Evolutionary conservation across 257 asterid species (phyloP), one percentile per base, ranked within the genome.

Genomic region (Lantana camara): DNA sequence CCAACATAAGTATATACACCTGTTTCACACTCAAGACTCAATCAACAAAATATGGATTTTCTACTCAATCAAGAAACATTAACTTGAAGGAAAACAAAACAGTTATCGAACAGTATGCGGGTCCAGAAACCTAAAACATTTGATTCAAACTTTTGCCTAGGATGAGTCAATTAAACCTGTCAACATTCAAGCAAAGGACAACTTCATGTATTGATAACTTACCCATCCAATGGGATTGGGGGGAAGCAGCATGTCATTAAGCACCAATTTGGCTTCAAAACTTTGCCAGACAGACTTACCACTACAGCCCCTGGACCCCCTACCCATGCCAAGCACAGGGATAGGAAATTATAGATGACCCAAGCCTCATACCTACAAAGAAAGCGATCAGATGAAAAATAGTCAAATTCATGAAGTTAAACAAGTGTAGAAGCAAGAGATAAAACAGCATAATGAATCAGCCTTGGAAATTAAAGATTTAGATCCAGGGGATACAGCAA

Each of bases 261-360:
- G 74, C 95, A 88, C 93, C 96, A 90, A 72, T 77, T 94, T 53
- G 91, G 95, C 88, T 90, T 90, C 79, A 94, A 75, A 73, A 73
- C 70, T 65, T 92, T 89, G 14, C 99, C 97, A 37, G 84, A 71
- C 67, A 94, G 84, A 73, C 94, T 94, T 57, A 94, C 67, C 71
- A 94, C 97, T 56, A 90, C 96, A 72, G 99, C 95, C 62, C 99
- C 99, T 17, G 99, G 97, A 70, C 99, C 99, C 63, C 99, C 99
- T 37, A 94, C 96, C 99, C 99, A 94, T 70, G 95, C 99, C 79
- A 94, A 74, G 95, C 99, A 94, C 63, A 94, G 75, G 2, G 99
- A 94, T 49, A 94, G 85, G 80, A 94, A 94, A 77, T 90, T 90
- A 82, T 94, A 94, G 52, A 94, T 94, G 79, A 94, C 99, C 99